Percentiles rank a stretch among this genome's conserved stretches.
Conservation (phyloP, 192 early-diverging fungal species). For the Mortierella antarctica region DNA sequence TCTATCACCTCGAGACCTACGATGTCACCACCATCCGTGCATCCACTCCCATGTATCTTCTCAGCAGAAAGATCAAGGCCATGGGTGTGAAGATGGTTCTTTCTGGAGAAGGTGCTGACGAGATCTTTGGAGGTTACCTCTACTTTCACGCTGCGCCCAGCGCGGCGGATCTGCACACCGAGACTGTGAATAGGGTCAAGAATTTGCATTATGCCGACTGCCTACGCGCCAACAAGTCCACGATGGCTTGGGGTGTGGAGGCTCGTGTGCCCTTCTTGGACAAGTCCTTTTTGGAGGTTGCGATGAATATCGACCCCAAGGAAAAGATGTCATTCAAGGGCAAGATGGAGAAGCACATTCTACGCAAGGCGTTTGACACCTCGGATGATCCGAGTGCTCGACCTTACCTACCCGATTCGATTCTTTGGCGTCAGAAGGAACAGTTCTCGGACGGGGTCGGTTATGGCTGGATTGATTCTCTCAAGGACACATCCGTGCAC, state of each 20-base stretch:
- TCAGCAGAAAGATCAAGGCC: constrained; percentile 97
- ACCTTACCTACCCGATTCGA: constrained; percentile 88
- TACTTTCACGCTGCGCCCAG: constrained; percentile 96
- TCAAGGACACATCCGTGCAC: constrained; percentile 78
- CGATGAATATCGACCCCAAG: constrained; percentile 88
- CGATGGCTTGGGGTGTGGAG: constrained; percentile 99
- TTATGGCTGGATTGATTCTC: constrained; percentile 97
- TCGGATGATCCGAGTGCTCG: constrained; percentile 71
- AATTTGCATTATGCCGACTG: constrained; percentile 97
- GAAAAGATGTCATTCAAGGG: constrained; percentile 84
- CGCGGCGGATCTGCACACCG: constrained; percentile 86
- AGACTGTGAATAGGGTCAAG: constrained; percentile 92
- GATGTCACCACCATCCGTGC: constrained; percentile 99
- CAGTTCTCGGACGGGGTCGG: constrained; percentile 99
- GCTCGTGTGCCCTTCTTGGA: constrained; percentile 98
- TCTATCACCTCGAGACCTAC: constrained; percentile 98
- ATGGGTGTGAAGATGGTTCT: constrained; percentile 99
- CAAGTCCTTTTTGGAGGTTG: constrained; percentile 89
- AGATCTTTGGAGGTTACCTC: constrained; percentile 98
- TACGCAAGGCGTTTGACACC: constrained; percentile 96
- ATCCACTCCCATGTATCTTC: constrained; percentile 99
- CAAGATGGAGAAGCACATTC: constrained; percentile 93
- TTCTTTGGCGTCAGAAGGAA: constrained; percentile 99
- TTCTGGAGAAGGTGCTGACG: constrained; percentile 95
- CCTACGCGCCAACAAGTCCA: constrained; percentile 98